These are phyloP conservation scores for Candolleomyces eurysporus DNA, from an alignment of 768 basidiomycete genomes.

Conservation along the genomic window DNA sequence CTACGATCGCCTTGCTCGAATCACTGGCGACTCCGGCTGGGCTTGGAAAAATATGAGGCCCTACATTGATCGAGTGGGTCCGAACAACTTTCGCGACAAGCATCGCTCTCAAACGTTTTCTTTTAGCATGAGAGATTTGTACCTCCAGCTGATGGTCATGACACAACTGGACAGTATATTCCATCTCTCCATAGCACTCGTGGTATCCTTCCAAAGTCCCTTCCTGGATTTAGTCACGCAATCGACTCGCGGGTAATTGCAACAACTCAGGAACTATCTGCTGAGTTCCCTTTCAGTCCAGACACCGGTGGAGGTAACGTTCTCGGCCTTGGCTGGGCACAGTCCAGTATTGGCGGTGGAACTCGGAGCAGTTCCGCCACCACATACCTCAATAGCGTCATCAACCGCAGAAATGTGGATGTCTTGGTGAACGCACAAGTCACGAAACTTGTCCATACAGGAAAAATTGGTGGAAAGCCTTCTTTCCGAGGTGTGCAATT, in stretches of 20 bases:
- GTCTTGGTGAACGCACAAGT: slow-evolving; percentile 21
- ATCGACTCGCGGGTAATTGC: slow-evolving; percentile 19
- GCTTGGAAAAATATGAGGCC: slow-evolving; percentile 20
- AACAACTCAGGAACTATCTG: slow-evolving; percentile 11
- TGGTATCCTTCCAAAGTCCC: slow-evolving; percentile 23
- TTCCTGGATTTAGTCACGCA: slow-evolving; percentile 18
- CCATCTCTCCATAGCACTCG: slow-evolving; percentile 27
- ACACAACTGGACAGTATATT: slow-evolving; percentile 28
- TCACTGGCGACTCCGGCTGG: slow-evolving; percentile 49
- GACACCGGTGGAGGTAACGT: slow-evolving; percentile 7
- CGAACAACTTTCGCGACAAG: neutral
- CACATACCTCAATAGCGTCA: slow-evolving; percentile 18
- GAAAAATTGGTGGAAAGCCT: slow-evolving; percentile 8
- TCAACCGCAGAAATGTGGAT: slow-evolving; percentile 20
- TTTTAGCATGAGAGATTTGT: slow-evolving; percentile 23
- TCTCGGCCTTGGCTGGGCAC: slow-evolving; percentile 8
- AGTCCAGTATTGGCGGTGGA: slow-evolving; percentile 3
- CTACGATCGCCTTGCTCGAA: slow-evolving; percentile 48
- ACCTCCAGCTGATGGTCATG: slow-evolving; percentile 27
- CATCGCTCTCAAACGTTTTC: neutral
- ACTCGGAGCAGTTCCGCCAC: slow-evolving; percentile 22
- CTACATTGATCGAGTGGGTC: slow-evolving; percentile 23
- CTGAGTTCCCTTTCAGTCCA: slow-evolving; percentile 6
- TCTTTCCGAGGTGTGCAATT: slow-evolving; percentile 25
- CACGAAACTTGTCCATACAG: slow-evolving; percentile 18